Evolutionary conservation across 805 yeast species (phyloP).

Genomic region (Lipomyces japonicus): DNA sequence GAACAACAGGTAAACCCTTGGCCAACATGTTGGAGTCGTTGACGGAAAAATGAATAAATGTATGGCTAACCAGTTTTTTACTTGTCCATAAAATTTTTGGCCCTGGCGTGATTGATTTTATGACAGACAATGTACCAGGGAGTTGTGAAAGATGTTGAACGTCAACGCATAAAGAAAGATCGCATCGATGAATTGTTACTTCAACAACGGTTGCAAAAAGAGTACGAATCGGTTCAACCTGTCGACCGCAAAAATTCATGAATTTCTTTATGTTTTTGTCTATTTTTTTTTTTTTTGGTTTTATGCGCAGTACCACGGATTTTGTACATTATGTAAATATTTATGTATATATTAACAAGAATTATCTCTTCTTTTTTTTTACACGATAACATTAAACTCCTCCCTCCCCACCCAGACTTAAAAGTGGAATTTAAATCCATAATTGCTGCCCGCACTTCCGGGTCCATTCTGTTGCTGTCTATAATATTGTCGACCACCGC

Average conservation of each 20-base stretch:
- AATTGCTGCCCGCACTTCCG: no score
- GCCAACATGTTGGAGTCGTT: background rate
- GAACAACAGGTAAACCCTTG: conserved; percentile 23
- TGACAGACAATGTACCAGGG: conserved; percentile 28
- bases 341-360: background rate
- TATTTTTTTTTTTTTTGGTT: no score
- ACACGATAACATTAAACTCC: background rate
- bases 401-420: background rate
- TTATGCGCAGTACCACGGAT: no score
- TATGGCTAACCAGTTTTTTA: background rate
- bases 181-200: conserved; percentile 25
- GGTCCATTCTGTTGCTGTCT: conserved; percentile 2
- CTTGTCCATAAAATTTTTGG: background rate
- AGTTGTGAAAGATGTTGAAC: conserved; percentile 28
- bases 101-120: background rate
- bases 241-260: conserved; percentile 2
- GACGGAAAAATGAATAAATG: no score
- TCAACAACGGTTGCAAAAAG: conserved; percentile 27
- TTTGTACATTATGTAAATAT: background rate
- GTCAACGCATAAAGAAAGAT: conserved; percentile 27
- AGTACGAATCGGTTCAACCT: conserved; percentile 29
- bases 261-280: no score
- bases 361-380: background rate
- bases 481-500: background rate
- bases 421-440: conserved; percentile 7